Conservation (phyloP, 306 rosid species). For the Quercus bicolor region DNA sequence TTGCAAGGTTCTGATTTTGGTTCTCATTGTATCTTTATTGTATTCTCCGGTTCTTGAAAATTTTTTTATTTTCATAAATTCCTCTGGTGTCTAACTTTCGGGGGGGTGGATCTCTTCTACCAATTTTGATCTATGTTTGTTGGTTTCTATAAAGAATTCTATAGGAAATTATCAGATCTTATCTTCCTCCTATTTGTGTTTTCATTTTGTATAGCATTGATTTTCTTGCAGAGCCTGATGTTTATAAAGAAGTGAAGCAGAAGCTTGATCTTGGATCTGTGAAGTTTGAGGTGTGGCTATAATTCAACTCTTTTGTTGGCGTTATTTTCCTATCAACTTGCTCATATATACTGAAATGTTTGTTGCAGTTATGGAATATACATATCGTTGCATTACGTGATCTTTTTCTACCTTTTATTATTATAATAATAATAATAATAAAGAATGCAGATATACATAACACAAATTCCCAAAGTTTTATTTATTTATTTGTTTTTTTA, state of each 20-base stretch:
- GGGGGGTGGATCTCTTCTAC: not conserved
- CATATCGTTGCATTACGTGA: not conserved
- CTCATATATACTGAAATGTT: not conserved
- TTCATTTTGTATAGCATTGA: constrained; percentile 7
- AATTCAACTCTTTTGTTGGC: constrained; percentile 2
- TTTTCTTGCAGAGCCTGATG: constrained; percentile 82
- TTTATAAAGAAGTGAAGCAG: constrained; percentile 92
- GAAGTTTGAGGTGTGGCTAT: constrained; percentile 72
- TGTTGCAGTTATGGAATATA: not conserved
- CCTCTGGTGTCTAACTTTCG: not conserved
- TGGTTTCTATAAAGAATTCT: not conserved
- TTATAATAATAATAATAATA: not conserved
- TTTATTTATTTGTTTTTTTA: not conserved
- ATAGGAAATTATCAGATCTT: not conserved
- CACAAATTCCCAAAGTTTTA: not conserved
- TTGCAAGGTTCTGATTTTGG: not conserved
- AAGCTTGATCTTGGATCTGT: constrained; percentile 92
- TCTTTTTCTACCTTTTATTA: not conserved
- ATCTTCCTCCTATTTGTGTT: not conserved
- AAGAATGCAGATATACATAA: not conserved
- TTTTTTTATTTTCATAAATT: not conserved
- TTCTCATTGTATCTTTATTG: not conserved
- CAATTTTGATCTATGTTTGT: not conserved
- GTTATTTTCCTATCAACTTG: not conserved
- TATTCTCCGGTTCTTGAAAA: not conserved